Evolutionary conservation across 768 basidiomycete genomes (phyloP), one percentile per base, ranked within the genome.

Genomic region (Panellus pusillus): DNA sequence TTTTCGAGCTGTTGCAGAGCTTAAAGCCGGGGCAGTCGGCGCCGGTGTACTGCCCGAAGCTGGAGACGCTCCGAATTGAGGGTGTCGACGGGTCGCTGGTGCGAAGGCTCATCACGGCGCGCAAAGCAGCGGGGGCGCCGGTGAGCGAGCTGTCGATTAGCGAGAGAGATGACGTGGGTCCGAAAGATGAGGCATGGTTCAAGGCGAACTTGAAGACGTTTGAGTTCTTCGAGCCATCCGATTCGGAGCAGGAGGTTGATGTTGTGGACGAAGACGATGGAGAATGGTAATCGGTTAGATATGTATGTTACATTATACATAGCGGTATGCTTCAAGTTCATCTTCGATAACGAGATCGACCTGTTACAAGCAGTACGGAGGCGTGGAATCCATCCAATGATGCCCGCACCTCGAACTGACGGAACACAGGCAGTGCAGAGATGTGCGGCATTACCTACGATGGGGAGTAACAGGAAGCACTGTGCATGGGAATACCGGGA

Each of bases 161-260:
- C 37, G 63, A 74, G 48, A 65, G 71, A 0, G 79, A 80, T 44
- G 65, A 69, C 1, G 37, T 87, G n/a, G 60, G 65, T 0, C 46
- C 60, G 1, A 68, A 69, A 19, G 78, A 83, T 12, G 72, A 74
- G 56, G 64, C 63, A 37, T 88, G 85, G 86, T 62, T 88, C 36
- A 71, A 65, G 46, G 65, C 66, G 6, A 72, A 86, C 58, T 45
- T 83, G 46, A 76, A 81, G 52, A 68, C 68, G 29, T 73, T 87
- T 14, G 79, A 79, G 11, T 78, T 72, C 56, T 87, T 84, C 55
- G 83, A 82, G 52, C 75, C 80, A 31, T 83, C 82, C 28, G 84
- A 81, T 45, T 71, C 69, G 24, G 78, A 77, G 36, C 68, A 66
- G 15, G 71, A 67, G 38, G 55, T 57, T 15, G 51, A 59, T 6